Base-by-base conservation (phyloP, 139 green algal species). In the Volvox africanus region DNA sequence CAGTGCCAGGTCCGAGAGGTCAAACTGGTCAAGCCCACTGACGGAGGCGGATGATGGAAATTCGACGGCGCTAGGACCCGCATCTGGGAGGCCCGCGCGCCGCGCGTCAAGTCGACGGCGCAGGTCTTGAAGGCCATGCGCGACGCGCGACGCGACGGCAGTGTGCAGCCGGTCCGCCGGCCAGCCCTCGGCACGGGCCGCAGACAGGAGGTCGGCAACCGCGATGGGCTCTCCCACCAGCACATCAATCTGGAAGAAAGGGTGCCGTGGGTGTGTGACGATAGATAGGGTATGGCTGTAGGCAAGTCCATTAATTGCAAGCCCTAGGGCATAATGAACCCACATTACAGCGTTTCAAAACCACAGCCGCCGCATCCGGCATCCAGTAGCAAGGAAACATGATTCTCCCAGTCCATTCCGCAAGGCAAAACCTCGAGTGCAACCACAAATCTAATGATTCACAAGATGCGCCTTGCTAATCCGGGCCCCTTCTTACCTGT, bases 171-270 rank as follows among this genome's bases (percentile, higher is more conserved):
- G 33, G 62, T 94, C 85, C 30, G 96, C 93, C 0, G 86, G 37
- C 95, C 96, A 98, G 26, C 36, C 81, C 65, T 96, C 55, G 20
- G 37, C 19, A 18, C 61, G 17, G 13, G 91, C 92, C 6, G 84
- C 82, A 0, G 69, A 36, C 35, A 97, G 86, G 17, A 97, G 92
- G 92, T 97, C 96, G 0, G 62, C 92, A 69, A 98, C 93, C 0
- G 90, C 81, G 24, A 98, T 93, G 37, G 96, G 96, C 88, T 95
- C 91, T 0, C 96, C 96, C 89, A 98, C 96, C 82, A 97, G 26
- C 89, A 98, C 94, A 19, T 93, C 76, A 35, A 98, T 93, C 94
- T 96, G 91, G 69, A 55, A 55, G 44, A 9, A 55, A 55, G 44
- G 44, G 44, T 55, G 44, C 44, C 44, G 44, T 55, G 44, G 5